phyloP scores from a whole-genome alignment of 73 alveolate genomes.

The Halteria grandinella region DNA sequence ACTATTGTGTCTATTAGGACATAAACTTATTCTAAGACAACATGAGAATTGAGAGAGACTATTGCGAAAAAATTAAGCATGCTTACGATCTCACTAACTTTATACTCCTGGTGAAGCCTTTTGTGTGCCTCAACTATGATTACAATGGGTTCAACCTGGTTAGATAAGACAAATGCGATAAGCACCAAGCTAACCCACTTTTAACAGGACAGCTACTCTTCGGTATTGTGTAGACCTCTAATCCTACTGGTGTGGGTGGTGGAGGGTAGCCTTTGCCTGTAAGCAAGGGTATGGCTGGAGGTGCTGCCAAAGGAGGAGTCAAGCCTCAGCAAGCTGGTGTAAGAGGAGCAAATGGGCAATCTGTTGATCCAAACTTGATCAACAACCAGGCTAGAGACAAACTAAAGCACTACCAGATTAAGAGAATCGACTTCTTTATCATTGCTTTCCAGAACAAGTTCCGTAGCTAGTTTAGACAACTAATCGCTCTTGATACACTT shows the following conservation, averaged over 20 bases:
- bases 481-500: slow-evolving; percentile 7
- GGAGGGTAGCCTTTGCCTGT: slow-evolving; percentile 4
- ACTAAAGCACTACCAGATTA: slow-evolving; percentile 18
- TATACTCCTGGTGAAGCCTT: slow-evolving; percentile 26
- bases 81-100: slow-evolving; percentile 1
- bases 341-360: background rate
- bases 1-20: slow-evolving; percentile 8
- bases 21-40: background rate
- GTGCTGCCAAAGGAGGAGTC: background rate
- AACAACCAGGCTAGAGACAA: background rate
- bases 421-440: slow-evolving; percentile 44
- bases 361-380: background rate
- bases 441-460: slow-evolving; percentile 40
- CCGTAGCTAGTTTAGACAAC: slow-evolving; percentile 30
- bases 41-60: slow-evolving; percentile 15
- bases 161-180: slow-evolving; percentile 41
- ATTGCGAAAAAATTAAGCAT: background rate
- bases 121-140: slow-evolving; percentile 49
- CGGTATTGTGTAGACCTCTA: slow-evolving; percentile 32
- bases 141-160: slow-evolving; percentile 28
- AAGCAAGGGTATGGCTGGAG: background rate
- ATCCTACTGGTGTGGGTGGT: background rate
- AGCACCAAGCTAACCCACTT: slow-evolving; percentile 38
- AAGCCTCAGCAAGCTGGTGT: background rate
- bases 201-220: slow-evolving; percentile 27